A percentile compares a stretch with the other conserved stretches of the same genome.
These are phyloP conservation scores for Coemansia sp. DNA, from an alignment of 192 early-diverging fungal species.

Conservation along the genomic window DNA sequence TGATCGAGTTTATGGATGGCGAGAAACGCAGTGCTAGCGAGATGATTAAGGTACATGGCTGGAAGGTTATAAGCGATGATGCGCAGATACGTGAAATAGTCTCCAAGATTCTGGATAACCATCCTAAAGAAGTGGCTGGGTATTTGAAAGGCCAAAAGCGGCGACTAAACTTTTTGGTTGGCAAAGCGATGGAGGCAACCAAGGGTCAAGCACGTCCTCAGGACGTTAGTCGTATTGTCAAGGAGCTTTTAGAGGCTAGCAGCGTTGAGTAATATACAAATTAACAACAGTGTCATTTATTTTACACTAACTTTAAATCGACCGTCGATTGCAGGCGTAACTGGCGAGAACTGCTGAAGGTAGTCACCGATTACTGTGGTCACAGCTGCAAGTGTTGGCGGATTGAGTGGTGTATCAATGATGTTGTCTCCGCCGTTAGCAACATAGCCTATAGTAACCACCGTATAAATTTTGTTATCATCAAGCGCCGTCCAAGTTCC, in stretches of 20 bases:
- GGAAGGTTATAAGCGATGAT: slow-evolving; percentile 51
- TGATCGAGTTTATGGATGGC: slow-evolving; percentile 68
- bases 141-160: slow-evolving; percentile 65
- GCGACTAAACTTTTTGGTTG: slow-evolving; percentile 76
- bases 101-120: slow-evolving; percentile 13
- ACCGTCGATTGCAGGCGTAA: slow-evolving; percentile 13
- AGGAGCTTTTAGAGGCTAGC: slow-evolving; percentile 25
- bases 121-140: slow-evolving; percentile 56
- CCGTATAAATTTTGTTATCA: slow-evolving; percentile 44
- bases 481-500: slow-evolving; percentile 37
- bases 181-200: slow-evolving; percentile 76
- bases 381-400: slow-evolving; percentile 17
- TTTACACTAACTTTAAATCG: not conserved
- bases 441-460: slow-evolving; percentile 59
- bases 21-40: slow-evolving; percentile 48
- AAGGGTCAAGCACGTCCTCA: slow-evolving; percentile 78
- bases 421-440: slow-evolving; percentile 60
- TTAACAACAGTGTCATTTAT: no score
- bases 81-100: slow-evolving; percentile 15
- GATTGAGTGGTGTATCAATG: slow-evolving; percentile 25
- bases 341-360: slow-evolving; percentile 16
- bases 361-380: slow-evolving; percentile 44
- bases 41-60: slow-evolving; percentile 65
- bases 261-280: no score
- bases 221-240: slow-evolving; percentile 59